Conservation (phyloP, 2,329 filamentous ascomycete genomes). For the Gaeumannomyces sp. region DNA sequence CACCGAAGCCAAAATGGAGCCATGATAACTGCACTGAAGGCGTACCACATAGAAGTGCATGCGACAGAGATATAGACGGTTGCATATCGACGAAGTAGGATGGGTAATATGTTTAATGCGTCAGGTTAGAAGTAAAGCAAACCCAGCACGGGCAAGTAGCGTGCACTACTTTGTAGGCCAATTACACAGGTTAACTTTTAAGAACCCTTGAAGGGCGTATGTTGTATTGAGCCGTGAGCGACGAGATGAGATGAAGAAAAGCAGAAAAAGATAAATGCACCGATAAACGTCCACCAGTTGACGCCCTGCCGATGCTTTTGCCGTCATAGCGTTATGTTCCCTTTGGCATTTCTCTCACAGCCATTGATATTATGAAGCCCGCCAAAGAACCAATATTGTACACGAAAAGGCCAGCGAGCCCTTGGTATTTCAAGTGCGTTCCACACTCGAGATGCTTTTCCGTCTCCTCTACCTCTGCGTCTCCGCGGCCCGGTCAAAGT, state of each 20-base stretch:
- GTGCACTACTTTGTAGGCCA: no score
- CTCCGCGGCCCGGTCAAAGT: slow-evolving; percentile 22
- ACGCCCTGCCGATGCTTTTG: neutral
- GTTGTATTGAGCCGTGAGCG: neutral
- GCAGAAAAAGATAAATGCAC: neutral
- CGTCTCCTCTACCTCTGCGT: slow-evolving; percentile 12
- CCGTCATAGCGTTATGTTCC: neutral
- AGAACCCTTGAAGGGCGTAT: no score
- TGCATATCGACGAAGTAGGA: no score
- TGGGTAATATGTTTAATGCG: no score
- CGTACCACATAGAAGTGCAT: no score
- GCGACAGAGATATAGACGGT: no score
- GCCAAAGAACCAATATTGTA: neutral
- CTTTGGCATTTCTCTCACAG: neutral
- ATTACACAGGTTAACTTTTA: no score
- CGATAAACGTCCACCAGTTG: neutral
- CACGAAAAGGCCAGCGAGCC: neutral
- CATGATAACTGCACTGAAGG: no score
- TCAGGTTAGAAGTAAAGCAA: no score
- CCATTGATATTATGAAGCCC: neutral
- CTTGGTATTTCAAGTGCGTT: neutral
- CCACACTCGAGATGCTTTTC: neutral
- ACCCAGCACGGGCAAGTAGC: no score
- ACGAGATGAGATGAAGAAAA: neutral
- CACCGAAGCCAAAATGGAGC: no score